Evolutionary conservation across 768 basidiomycete species (phyloP), one percentile per base, ranked within the genome.

Genomic region (Psilocybe cyanescens): DNA sequence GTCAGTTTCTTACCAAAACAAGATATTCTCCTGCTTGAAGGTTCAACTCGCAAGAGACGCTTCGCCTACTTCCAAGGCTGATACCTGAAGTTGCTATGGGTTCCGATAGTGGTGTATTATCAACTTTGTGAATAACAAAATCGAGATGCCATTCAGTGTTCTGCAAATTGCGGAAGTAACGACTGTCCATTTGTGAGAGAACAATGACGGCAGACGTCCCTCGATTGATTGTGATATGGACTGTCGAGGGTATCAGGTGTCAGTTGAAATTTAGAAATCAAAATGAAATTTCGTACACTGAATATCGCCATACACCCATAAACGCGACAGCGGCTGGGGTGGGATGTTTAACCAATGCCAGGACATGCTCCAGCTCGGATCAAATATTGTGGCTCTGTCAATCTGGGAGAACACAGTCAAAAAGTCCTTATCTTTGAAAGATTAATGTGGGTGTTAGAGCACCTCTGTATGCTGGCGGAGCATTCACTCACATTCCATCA

Each of bases 231-330:
- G 50, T 55, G 14, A 62, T 54, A 8, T 45, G 39, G 31, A 57
- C n/a, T 35, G 6, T 35, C 33, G 11, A 35, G 33, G 33, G 33
- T 35, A 7, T 35, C 33, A 35, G 33, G 6, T 7, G 33, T 35
- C 11, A 35, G 33, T 35, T 35, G 14, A 5, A 1, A 35, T 11
- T 11, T 35, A 6, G 33, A 11, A 11, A 35, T 7, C 6, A 35
- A 6, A 35, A 11, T 35, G 6, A 11, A 35, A 35, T 7, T 7
- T 62, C 80, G 52, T 59, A 82, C 81, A 83, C 8, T 77, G 74
- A 17, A 83, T 68, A 58, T 83, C 82, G 19, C 81, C 82, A 55
- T 74, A 81, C 12, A 75, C 72, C 78, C 79, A 81, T 0, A 79
- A 79, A 35, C 75, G 72, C 8, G 75, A 70, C 41, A 73, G 68